phyloP scores from a whole-genome alignment of 371 early-diverging fungal genomes.

The Sporodiniella umbellata region DNA sequence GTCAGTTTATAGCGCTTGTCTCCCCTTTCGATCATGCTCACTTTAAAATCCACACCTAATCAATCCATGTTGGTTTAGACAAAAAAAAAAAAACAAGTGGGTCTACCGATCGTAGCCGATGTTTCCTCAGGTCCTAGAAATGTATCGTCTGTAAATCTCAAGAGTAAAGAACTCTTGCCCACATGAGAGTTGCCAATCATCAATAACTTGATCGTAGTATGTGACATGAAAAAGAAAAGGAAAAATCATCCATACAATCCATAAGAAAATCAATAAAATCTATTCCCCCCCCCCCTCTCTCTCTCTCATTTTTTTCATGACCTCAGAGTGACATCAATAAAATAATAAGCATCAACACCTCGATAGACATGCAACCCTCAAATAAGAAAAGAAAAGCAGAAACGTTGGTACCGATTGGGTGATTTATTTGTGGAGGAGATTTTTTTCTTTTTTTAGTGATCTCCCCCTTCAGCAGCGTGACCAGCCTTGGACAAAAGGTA shows the following conservation, averaged over 20 bases:
- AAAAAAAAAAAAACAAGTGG: neutral
- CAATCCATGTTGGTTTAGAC: too few relatives aligned
- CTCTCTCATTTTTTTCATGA: neutral
- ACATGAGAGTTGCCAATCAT: constrained; percentile 99
- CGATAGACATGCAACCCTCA: too few relatives aligned
- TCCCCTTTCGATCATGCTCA: neutral
- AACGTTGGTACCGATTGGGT: too few relatives aligned
- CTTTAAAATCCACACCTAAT: too few relatives aligned
- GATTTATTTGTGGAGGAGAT: too few relatives aligned
- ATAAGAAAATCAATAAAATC: neutral
- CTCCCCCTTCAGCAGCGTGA: constrained; percentile 48
- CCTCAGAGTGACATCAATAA: neutral
- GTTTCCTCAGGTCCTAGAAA: constrained; percentile 85
- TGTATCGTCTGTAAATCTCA: constrained; percentile 97
- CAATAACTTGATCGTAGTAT: constrained; percentile 90
- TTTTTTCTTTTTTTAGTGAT: constrained; percentile 20
- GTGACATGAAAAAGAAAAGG: neutral
- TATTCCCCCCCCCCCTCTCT: neutral
- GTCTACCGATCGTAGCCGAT: constrained; percentile 86
- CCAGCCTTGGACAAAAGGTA: constrained; percentile 74
- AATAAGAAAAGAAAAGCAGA: too few relatives aligned
- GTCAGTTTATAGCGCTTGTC: neutral
- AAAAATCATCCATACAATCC: neutral
- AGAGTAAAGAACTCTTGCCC: constrained; percentile 97
- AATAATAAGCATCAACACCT: neutral